Evolutionary conservation across 108 stramenopile genomes (phyloP).

Genomic region (Cyclotella cryptica): DNA sequence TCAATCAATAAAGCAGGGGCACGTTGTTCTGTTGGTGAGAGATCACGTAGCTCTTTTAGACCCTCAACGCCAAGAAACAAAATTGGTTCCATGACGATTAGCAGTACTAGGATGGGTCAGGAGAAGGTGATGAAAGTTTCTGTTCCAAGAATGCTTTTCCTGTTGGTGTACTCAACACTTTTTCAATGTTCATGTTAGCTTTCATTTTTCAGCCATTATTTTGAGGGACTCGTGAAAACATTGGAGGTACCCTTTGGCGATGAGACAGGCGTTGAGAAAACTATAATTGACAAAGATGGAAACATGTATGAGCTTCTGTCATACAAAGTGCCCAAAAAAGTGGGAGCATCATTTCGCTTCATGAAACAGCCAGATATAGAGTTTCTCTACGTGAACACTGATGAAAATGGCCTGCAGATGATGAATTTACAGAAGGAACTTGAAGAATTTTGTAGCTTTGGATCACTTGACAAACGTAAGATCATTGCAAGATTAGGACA

Average conservation of each 20-base stretch:
- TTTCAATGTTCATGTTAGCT: too few relatives aligned
- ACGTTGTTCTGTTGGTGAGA: neutral
- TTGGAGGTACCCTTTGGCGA: neutral
- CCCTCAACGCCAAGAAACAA: neutral
- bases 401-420: neutral
- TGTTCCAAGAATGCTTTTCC: neutral
- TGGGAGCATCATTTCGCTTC: neutral
- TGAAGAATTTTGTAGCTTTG: conserved; percentile 28
- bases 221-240: neutral
- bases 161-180: neutral
- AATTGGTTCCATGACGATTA: neutral
- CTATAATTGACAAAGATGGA: neutral
- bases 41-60: neutral
- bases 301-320: neutral
- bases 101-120: neutral
- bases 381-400: conserved; percentile 19
- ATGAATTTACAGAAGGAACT: conserved; percentile 32
- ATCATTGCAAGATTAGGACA: conserved; percentile 32
- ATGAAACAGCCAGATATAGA: conserved; percentile 2
- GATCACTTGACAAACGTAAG: conserved; percentile 25
- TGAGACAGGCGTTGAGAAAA: neutral
- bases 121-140: neutral
- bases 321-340: conserved; percentile 4
- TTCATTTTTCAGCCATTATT: conserved; percentile 4
- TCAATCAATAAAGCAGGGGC: neutral